phyloP scores from a whole-genome alignment of 2,329 filamentous ascomycete species.

The Cordyceps cicadae region DNA sequence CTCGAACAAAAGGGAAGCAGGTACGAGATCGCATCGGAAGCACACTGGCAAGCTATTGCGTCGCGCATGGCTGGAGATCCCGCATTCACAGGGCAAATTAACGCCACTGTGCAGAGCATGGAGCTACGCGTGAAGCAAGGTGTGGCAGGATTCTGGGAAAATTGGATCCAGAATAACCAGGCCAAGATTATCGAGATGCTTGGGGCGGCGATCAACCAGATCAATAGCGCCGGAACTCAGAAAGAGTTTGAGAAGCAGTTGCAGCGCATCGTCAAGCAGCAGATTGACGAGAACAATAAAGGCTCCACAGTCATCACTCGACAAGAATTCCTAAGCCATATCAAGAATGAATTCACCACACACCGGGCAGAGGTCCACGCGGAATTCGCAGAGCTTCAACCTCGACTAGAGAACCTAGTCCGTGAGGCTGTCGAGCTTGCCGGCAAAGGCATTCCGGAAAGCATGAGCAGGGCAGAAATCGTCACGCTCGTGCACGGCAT shows the following conservation, averaged over 20 bases:
- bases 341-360: slow-evolving; percentile 31
- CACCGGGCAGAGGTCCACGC: slow-evolving; percentile 32
- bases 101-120: slow-evolving; percentile 18
- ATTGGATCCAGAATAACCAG: slow-evolving; percentile 45
- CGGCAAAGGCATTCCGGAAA: slow-evolving; percentile 18
- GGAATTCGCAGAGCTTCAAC: slow-evolving; percentile 31
- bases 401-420: slow-evolving; percentile 26
- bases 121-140: slow-evolving; percentile 17
- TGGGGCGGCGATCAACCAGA: slow-evolving; percentile 25
- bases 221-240: slow-evolving; percentile 26
- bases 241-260: slow-evolving; percentile 28
- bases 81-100: slow-evolving; percentile 21
- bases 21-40: slow-evolving; percentile 34
- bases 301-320: slow-evolving; percentile 35
- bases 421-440: slow-evolving; percentile 23
- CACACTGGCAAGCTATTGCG: slow-evolving; percentile 39
- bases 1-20: slow-evolving; percentile 32
- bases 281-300: slow-evolving; percentile 23
- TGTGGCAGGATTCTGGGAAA: slow-evolving; percentile 37
- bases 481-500: slow-evolving; percentile 31
- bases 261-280: slow-evolving; percentile 28
- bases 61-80: slow-evolving; percentile 31
- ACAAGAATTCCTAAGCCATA: slow-evolving; percentile 39
- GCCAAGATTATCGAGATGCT: slow-evolving; percentile 26
- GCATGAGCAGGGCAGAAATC: slow-evolving; percentile 34